Evolutionary conservation across 176 grass and related monocot species (phyloP).

Genomic region (Avena atlantica): DNA sequence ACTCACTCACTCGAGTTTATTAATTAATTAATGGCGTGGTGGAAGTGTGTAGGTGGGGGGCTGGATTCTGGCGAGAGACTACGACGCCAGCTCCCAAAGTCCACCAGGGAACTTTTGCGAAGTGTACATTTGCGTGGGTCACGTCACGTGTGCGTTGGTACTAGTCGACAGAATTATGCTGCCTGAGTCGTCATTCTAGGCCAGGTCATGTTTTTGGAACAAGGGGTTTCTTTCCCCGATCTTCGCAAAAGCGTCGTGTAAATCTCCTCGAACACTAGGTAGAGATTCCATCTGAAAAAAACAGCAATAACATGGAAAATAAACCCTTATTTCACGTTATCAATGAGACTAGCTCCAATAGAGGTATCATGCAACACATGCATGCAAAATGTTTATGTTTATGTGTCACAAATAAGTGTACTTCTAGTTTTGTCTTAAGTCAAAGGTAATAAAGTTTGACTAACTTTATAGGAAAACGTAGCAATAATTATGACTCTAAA

Average conservation of each 20-base stretch:
- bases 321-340: too few relatives aligned
- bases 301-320: too few relatives aligned
- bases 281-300: too few relatives aligned
- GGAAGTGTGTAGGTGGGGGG: conserved; percentile 17
- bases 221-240: background rate
- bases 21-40: conserved; percentile 26
- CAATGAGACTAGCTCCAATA: too few relatives aligned
- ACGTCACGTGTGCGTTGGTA: conserved; percentile 48
- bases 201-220: background rate
- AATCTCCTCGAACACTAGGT: background rate
- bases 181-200: conserved; percentile 35
- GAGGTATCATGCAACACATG: too few relatives aligned
- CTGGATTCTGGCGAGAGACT: conserved; percentile 38
- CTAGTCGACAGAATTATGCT: conserved; percentile 19
- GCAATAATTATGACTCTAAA: too few relatives aligned
- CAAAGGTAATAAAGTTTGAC: too few relatives aligned
- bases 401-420: too few relatives aligned
- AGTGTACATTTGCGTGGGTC: conserved; percentile 39
- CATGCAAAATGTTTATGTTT: too few relatives aligned
- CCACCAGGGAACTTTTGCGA: conserved; percentile 35
- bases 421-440: too few relatives aligned
- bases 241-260: background rate
- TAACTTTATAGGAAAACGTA: too few relatives aligned
- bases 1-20: background rate
- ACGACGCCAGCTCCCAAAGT: conserved; percentile 20